Evolutionary conservation across 768 basidiomycete genomes (phyloP), one percentile per base, ranked within the genome.

Genomic region (Mycena kentingensis): DNA sequence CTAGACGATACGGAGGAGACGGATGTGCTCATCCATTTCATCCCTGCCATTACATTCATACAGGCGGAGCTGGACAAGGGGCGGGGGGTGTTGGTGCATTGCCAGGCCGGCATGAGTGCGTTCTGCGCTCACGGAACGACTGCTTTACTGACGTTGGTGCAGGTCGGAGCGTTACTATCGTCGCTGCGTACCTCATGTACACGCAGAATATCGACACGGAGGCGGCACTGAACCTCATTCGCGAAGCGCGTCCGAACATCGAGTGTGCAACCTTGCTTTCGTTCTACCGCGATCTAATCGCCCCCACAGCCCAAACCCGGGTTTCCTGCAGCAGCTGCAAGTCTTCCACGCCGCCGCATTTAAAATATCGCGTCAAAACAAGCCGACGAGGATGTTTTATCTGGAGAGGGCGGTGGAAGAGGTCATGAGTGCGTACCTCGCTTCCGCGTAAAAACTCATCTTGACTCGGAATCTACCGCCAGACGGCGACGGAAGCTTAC

Each of bases 131-230:
- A 16, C 27, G 29, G 35, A 5, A 39, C 45, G 7, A 26, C 31
- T 52, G 34, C 55, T 21, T 26, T 58, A 18, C 37, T 43, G 43
- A 57, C 44, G 13, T 34, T 21, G 43, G n/a, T 36, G 19, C 55
- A 92, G 89, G 89, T 63, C 82, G 94, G 21, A 93, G 91, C 58
- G 84, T 87, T 6, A 88, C 90, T 2, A 84, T 96, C 41, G 87
- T 89, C 6, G 85, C 91, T 2, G 94, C 93, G 4, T 97, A 93
- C 63, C 73, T 97, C 38, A 95, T 97, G 90, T 82, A 87, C 61
- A 79, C 80, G 4, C 74, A 77, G 56, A 76, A 83, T 45, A 56
- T 80, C 25, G 80, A 85, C 52, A 73, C 79, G 0, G 71, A 79
- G 11, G 70, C 75, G 19, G 93, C 94, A 5, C 69, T 97, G 12